These are phyloP conservation scores for Hirsutella rhossiliensis DNA, from an alignment of 2,329 filamentous ascomycete species.

Conservation along the genomic window DNA sequence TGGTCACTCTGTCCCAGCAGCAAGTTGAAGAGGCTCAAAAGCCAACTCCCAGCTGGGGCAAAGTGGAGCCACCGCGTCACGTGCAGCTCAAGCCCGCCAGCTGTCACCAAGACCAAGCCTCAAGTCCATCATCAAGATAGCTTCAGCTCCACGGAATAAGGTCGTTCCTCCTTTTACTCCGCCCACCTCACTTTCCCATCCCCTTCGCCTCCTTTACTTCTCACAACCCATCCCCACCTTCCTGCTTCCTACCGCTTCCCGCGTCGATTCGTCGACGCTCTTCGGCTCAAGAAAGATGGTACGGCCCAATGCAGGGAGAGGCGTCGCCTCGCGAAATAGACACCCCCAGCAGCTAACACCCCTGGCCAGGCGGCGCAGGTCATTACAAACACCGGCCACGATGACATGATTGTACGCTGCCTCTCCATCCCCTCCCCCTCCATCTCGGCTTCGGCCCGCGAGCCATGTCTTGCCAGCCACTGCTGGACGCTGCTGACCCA, in stretches of 20 bases:
- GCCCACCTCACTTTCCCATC: background rate
- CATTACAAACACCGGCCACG: conserved; percentile 50
- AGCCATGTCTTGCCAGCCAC: background rate
- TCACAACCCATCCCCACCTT: background rate
- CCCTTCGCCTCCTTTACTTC: background rate
- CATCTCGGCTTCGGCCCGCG: background rate
- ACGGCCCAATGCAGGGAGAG: background rate
- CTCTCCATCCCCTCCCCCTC: background rate
- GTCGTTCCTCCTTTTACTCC: background rate
- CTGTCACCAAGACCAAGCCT: conserved; percentile 4
- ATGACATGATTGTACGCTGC: conserved; percentile 96
- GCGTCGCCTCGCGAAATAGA: background rate
- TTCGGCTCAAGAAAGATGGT: background rate
- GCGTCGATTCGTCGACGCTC: background rate
- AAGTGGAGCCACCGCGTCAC: conserved; percentile 1
- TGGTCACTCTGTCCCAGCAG: too few species aligned
- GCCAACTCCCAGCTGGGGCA: background rate
- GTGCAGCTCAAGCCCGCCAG: conserved; percentile 4
- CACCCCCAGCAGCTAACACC: conserved; percentile 13
- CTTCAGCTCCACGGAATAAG: background rate
- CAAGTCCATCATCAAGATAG: background rate
- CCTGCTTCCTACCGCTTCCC: background rate
- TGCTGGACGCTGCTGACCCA: background rate
- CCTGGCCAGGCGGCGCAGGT: conserved; percentile 27
- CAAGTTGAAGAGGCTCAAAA: too few species aligned